Evolutionary conservation across 1,284 basidiomycete genomes (phyloP), one percentile per base, ranked within the genome.

Genomic region (Ceratobasidium papillatum): DNA sequence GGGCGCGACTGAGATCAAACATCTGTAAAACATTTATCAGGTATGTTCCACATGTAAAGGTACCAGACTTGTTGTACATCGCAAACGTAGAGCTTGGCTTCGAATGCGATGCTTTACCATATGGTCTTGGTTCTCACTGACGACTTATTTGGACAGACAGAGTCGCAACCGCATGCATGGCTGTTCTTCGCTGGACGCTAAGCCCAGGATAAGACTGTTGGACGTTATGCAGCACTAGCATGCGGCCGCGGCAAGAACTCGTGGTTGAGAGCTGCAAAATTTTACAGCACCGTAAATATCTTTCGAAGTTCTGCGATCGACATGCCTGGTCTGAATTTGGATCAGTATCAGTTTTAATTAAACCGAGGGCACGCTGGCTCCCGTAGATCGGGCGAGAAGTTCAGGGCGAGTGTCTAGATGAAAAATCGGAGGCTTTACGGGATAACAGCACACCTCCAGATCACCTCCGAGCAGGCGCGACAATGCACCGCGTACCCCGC

Each of bases 341-440:
- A 59, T 30, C 5, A 32, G 56, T 19, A 38, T 30, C 30, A 14
- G 34, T 8, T 34, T 59, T 59, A 59, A 59, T 59, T 59, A 59
- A 59, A 8, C 56, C 17, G n/a, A 19, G 14, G 32, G 56, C 56
- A n/a, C n/a, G 32, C 34, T 38, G 19, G 2, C 12, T 5, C 7
- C 56, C 1, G 34, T n/a, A 38, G 19, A 36, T 38, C 32, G 56
- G 56, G 56, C 19, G 56, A 38, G 34, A 59, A 59, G 52, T 27
- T 27, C 27, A 41, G 34, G 36, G 58, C 11, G 22, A 61, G 19
- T 45, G 22, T 4, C 11, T 56, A 51, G 65, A 25, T 54, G 47
- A 68, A 68, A 68, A 71, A 27, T 58, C 68, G 68, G 68, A 45
- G 68, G 17, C 68, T 71, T 59, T 59, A 30, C 68, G 68, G 68